Evolutionary conservation across 148 eudicot genomes (phyloP), one percentile per base, ranked within the genome.

Genomic region (Pouteria glomerata): DNA sequence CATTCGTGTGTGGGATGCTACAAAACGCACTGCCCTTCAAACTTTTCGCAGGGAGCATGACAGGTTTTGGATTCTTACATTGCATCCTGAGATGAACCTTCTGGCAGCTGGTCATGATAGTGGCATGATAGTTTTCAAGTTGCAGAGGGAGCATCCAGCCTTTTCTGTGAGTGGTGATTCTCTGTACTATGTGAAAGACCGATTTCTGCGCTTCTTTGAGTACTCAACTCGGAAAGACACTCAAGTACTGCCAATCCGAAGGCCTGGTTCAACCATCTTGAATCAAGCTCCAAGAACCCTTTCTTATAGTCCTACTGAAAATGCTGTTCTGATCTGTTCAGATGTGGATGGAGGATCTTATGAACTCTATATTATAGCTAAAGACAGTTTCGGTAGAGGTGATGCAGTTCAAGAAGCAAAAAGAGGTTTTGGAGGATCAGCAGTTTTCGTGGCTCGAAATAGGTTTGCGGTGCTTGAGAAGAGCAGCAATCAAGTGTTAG

Each of bases 101-200:
- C 74, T 89, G 1, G 95, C 95, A 48, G 92, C 97, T 73, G 97
- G 97, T 39, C 97, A 91, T 57, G 97, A 91, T 61, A 89, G 88
- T 78, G 93, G 93, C 27, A 85, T 91, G 87, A 89, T 91, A 50
- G 93, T 91, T 19, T 91, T 91, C 53, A 90, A 88, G 81, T 72
- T 90, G 78, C 93, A 93, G 79, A 90, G 98, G 73, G 98, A 93
- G 57, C 82, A 97, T 27, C 98, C 98, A 67, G 98, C 98, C 14
- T 93, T 90, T 78, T 88, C 94, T 44, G 87, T 90, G 45, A 90
- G 94, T 76, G 90, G 94, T 34, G 98, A 93, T 55, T 56, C 82
- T 16, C 76, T 93, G 82, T 89, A 87, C 73, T 90, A 88, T 78
- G 89, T 85, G 19, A 93, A 90, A 80, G 98, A 93, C 57, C 88